Percentiles rank a stretch among this genome's conserved stretches.
phyloP scores from a whole-genome alignment of 805 yeast genomes.

The Metschnikowia dekortorum region DNA sequence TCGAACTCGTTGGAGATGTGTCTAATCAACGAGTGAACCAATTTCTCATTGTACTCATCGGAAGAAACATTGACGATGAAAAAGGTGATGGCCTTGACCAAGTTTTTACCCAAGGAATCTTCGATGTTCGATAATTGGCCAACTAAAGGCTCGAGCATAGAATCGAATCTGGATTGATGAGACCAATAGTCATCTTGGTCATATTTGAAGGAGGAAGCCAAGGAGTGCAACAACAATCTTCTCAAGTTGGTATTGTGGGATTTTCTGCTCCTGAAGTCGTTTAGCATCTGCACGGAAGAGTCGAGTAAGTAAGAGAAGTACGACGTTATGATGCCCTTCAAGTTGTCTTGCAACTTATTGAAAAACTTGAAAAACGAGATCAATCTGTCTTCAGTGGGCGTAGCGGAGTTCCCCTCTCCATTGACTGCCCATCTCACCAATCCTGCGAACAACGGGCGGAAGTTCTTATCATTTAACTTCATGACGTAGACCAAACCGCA shows the following conservation, averaged over 20 bases:
- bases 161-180: conserved; percentile 76
- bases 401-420: conserved; percentile 61
- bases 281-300: conserved; percentile 54
- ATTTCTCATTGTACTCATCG: conserved; percentile 63
- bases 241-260: conserved; percentile 51
- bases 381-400: conserved; percentile 40
- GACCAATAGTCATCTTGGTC: conserved; percentile 97
- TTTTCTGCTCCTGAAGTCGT: conserved; percentile 42
- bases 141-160: conserved; percentile 58
- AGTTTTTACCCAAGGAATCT: conserved; percentile 68
- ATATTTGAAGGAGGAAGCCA: conserved; percentile 76
- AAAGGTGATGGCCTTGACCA: conserved; percentile 75
- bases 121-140: conserved; percentile 67
- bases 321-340: conserved; percentile 82
- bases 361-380: conserved; percentile 80
- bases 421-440: conserved; percentile 89
- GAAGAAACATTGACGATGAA: conserved; percentile 67
- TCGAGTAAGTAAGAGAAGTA: conserved; percentile 86
- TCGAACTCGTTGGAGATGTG: conserved; percentile 38
- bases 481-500: conserved; percentile 75
- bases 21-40: conserved; percentile 41
- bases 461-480: conserved; percentile 89
- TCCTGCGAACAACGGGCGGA: conserved; percentile 86
- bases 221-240: conserved; percentile 67
- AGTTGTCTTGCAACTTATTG: conserved; percentile 74